These are phyloP conservation scores for Chondrus crispus DNA, from an alignment of 23 red algal species.

Conservation along the genomic window DNA sequence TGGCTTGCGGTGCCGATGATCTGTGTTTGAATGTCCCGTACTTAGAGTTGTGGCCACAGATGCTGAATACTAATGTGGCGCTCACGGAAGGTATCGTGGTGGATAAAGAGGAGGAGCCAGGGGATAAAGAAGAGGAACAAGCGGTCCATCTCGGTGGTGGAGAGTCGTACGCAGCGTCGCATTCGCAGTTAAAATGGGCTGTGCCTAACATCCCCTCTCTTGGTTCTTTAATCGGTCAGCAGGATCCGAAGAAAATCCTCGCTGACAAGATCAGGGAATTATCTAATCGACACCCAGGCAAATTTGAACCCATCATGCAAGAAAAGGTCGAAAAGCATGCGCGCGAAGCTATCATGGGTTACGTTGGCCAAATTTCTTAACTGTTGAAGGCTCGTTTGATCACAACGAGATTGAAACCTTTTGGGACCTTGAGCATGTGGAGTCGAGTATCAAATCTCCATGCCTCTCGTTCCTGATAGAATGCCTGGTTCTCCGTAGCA, in stretches of 20 bases:
- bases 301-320: neutral
- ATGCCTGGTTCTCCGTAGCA: no score
- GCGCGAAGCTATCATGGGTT: neutral
- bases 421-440: no score
- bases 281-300: neutral
- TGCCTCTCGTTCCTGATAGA: no score
- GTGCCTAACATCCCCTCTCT: neutral
- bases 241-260: neutral
- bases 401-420: no score
- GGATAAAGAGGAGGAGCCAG: slow-evolving; percentile 26
- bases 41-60: slow-evolving; percentile 37
- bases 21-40: slow-evolving; percentile 28
- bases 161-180: slow-evolving; percentile 37
- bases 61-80: slow-evolving; percentile 47
- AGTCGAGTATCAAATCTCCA: no score
- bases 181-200: slow-evolving; percentile 49
- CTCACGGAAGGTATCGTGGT: slow-evolving; percentile 44
- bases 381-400: no score
- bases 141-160: slow-evolving; percentile 15
- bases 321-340: neutral
- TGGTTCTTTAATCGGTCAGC: neutral
- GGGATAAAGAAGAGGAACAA: neutral
- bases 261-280: neutral
- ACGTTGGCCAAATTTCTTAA: no score
- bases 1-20: slow-evolving; percentile 35